phyloP scores from a whole-genome alignment of 805 yeast genomes.

The Yamadazyma endophytica region DNA sequence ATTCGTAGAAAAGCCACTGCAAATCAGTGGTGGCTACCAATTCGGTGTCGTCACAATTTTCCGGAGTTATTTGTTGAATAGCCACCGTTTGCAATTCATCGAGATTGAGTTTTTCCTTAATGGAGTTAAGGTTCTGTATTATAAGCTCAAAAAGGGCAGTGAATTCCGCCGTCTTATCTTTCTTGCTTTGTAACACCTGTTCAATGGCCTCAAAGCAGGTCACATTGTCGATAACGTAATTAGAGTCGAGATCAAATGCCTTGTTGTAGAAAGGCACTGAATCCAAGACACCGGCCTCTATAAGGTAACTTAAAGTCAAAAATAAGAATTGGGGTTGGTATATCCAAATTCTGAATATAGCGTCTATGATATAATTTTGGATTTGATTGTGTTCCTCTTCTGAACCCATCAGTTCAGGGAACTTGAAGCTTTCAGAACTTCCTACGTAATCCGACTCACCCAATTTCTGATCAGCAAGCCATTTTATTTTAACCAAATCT shows the following conservation, averaged over 20 bases:
- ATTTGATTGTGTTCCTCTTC: conserved; percentile 11
- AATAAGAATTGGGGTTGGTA: conserved; percentile 44
- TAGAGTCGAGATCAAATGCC: conserved; percentile 21
- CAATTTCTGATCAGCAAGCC: conserved; percentile 29
- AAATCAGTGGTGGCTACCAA: conserved; percentile 23
- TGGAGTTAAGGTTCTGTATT: too few relatives aligned
- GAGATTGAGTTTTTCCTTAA: background rate
- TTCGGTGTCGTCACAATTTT: conserved; percentile 19
- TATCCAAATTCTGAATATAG: conserved; percentile 39
- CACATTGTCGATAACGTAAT: conserved; percentile 36
- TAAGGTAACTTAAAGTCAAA: conserved; percentile 38
- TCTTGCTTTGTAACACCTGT: conserved; percentile 22
- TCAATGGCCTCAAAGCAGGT: conserved; percentile 42
- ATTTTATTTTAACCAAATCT: conserved; percentile 37
- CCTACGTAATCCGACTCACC: conserved; percentile 22
- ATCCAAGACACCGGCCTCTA: conserved; percentile 33
- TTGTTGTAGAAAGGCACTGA: conserved; percentile 24
- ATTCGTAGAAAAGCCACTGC: conserved; percentile 42
- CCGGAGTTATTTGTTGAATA: conserved; percentile 26
- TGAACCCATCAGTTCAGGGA: conserved; percentile 15
- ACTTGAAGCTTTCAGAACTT: conserved; percentile 25
- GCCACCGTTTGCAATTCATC: conserved; percentile 11
- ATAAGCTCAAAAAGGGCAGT: background rate
- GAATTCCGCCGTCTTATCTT: conserved; percentile 3
- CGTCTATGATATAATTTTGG: conserved; percentile 35